Evolutionary conservation across 2,329 filamentous ascomycete species (phyloP).

Genomic region (Beauveria asiatica): DNA sequence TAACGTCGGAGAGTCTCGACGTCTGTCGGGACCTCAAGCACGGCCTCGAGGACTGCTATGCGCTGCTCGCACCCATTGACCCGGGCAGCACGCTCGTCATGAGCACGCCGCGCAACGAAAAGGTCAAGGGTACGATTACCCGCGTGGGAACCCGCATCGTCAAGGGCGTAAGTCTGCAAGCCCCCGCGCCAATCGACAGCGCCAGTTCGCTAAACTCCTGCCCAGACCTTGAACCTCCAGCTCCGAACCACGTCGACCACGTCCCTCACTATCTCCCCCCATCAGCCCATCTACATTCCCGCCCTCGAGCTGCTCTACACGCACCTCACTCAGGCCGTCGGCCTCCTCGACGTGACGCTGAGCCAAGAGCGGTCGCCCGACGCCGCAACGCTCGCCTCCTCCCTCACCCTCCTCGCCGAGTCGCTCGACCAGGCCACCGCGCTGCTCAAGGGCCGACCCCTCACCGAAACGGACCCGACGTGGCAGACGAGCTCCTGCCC

Average conservation of each 20-base stretch:
- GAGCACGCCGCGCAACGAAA: constrained; percentile 78
- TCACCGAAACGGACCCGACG: constrained; percentile 29
- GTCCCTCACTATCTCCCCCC: constrained; percentile 39
- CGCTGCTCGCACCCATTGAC: constrained; percentile 75
- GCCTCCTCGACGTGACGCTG: constrained; percentile 70
- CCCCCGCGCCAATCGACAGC: background rate
- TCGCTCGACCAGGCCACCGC: constrained; percentile 43
- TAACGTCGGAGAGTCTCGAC: constrained; percentile 40
- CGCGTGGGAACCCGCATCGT: constrained; percentile 84
- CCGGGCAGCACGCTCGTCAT: constrained; percentile 83
- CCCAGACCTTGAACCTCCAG: constrained; percentile 66
- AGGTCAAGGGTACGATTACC: constrained; percentile 86
- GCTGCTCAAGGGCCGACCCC: constrained; percentile 46
- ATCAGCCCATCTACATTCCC: constrained; percentile 49
- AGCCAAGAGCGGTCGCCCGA: constrained; percentile 36
- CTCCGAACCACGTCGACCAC: constrained; percentile 57
- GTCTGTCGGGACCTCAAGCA: constrained; percentile 43
- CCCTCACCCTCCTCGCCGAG: constrained; percentile 47
- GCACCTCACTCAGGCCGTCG: constrained; percentile 75
- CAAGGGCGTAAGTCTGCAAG: constrained; percentile 62
- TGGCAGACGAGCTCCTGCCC: constrained; percentile 39
- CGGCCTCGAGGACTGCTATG: constrained; percentile 81
- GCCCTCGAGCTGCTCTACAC: constrained; percentile 65
- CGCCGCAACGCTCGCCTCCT: constrained; percentile 46
- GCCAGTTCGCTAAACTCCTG: background rate